A percentile compares a stretch with the other conserved stretches of the same genome.
phyloP scores from a whole-genome alignment of 768 basidiomycete genomes.

The Naganishia friedmannii region DNA sequence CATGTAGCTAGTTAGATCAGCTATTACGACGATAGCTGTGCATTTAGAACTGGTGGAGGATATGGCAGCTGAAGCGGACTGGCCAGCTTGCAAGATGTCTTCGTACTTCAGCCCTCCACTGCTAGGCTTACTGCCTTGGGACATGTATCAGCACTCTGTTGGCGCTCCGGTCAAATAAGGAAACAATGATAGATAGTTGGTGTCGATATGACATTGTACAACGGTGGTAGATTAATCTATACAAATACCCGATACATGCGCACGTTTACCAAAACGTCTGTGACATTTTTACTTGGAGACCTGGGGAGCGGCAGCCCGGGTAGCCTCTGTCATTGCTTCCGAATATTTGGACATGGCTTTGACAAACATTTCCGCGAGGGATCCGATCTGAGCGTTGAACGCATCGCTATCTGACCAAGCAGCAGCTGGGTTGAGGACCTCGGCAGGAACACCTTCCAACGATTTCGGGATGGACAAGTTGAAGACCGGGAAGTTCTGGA shows the following conservation, averaged over 20 bases:
- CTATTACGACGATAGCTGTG: too few species aligned
- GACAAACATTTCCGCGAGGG: conserved; percentile 88
- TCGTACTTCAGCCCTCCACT: too few species aligned
- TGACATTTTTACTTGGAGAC: background rate
- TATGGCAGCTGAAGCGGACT: too few species aligned
- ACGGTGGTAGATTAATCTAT: conserved; percentile 5
- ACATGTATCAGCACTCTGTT: too few species aligned
- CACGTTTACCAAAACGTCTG: background rate
- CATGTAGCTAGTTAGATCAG: too few species aligned
- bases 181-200: conserved; percentile 11
- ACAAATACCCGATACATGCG: conserved; percentile 15
- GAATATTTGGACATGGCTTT: conserved; percentile 92
- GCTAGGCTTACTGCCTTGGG: too few species aligned
- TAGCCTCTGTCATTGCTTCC: conserved; percentile 74
- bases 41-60: too few species aligned
- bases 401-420: conserved; percentile 88
- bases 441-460: conserved; percentile 81
- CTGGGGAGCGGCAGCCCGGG: conserved; percentile 73
- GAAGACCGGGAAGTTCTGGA: conserved; percentile 76
- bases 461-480: conserved; percentile 76
- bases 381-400: conserved; percentile 80
- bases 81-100: too few species aligned
- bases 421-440: conserved; percentile 73
- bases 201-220: conserved; percentile 16
- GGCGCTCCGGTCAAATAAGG: background rate